A percentile compares a stretch with the other conserved stretches of the same genome.
These are phyloP conservation scores for Fusarium foetens DNA, from an alignment of 2,329 filamentous ascomycete genomes.

Conservation along the genomic window DNA sequence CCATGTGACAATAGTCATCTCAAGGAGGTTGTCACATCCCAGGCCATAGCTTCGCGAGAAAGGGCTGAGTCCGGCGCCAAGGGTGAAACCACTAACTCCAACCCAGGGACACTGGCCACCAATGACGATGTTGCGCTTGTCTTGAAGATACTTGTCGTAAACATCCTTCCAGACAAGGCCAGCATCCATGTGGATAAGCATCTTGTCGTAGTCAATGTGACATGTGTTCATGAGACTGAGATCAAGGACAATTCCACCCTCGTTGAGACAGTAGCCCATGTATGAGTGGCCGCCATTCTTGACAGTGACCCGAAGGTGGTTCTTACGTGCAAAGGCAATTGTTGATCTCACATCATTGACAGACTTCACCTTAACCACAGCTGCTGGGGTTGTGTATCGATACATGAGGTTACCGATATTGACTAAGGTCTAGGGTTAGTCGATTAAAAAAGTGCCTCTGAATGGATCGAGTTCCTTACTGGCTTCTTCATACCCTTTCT, in stretches of 20 bases:
- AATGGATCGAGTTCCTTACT: too few relatives aligned
- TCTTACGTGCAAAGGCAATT: background rate
- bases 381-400: background rate
- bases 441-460: too few relatives aligned
- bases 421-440: too few relatives aligned
- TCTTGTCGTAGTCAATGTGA: background rate
- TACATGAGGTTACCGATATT: background rate
- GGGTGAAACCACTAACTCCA: slow-evolving; percentile 6
- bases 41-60: slow-evolving; percentile 8
- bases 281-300: background rate
- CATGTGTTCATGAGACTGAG: background rate
- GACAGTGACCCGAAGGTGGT: background rate
- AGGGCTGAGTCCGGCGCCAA: slow-evolving; percentile 2
- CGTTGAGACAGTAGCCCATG: slow-evolving; percentile 9
- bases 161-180: slow-evolving; percentile 1
- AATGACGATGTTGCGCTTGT: slow-evolving; percentile 8
- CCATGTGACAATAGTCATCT: background rate
- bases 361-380: background rate
- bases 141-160: slow-evolving; percentile 2
- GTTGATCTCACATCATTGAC: too few relatives aligned
- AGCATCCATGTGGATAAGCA: background rate
- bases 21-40: slow-evolving; percentile 2
- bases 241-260: slow-evolving; percentile 4
- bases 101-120: background rate
- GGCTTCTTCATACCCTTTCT: too few relatives aligned